Evolutionary conservation across 305 asterid species (phyloP).

Genomic region (Solanum hybrid): DNA sequence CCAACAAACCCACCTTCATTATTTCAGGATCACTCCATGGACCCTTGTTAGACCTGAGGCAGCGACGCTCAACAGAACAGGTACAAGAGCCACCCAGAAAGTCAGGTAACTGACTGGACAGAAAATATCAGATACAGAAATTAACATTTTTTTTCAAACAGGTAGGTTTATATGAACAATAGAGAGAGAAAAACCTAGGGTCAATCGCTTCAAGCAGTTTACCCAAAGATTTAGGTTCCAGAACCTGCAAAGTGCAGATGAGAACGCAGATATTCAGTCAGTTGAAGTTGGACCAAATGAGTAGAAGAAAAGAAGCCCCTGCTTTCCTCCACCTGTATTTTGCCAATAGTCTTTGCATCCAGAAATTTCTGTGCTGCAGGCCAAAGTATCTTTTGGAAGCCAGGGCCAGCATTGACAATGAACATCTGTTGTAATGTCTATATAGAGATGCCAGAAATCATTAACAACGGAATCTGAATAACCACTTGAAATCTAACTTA

Average conservation of each 20-base stretch:
- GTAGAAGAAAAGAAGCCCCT: background rate
- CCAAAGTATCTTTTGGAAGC: conserved; percentile 87
- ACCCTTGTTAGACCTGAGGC: conserved; percentile 80
- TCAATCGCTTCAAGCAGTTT: conserved; percentile 73
- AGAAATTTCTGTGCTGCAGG: conserved; percentile 87
- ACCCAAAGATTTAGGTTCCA: conserved; percentile 65
- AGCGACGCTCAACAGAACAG: conserved; percentile 76
- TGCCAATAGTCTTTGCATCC: conserved; percentile 70
- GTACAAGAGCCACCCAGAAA: conserved; percentile 85
- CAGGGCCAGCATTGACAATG: conserved; percentile 80
- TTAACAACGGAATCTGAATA: background rate
- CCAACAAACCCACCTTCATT: conserved; percentile 47
- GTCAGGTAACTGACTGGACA: conserved; percentile 81
- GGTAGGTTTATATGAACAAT: background rate
- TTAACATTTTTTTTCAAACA: conserved; percentile 8
- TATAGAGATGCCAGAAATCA: background rate
- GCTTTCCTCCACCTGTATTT: conserved; percentile 50
- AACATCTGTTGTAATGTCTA: conserved; percentile 84
- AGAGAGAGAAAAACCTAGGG: conserved; percentile 43
- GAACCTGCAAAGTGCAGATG: conserved; percentile 39
- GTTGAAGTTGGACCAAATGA: background rate
- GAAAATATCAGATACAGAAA: background rate
- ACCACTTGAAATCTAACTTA: background rate
- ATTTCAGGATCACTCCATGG: conserved; percentile 91
- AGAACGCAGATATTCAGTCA: conserved; percentile 4